These are phyloP conservation scores for Crocinoboletus sp. DNA, from an alignment of 1,284 basidiomycete genomes.

Conservation along the genomic window DNA sequence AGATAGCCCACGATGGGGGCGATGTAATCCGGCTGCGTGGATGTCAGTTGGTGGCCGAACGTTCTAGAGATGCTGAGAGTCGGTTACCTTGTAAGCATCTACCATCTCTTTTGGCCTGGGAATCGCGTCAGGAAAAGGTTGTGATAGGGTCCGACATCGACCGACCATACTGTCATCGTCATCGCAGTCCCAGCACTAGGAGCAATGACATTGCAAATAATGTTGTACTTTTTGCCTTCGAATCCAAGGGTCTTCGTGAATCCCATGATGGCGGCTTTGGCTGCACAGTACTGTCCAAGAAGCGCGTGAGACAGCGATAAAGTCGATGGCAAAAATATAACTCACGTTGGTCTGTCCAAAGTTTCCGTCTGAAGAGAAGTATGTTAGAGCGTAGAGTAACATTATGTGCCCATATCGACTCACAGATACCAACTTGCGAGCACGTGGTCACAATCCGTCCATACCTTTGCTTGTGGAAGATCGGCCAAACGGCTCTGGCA, in stretches of 20 bases:
- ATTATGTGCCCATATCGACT: slow-evolving; percentile 30
- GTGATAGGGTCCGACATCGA: slow-evolving; percentile 19
- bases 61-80: slow-evolving; percentile 1
- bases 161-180: slow-evolving; percentile 78
- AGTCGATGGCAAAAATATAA: not conserved
- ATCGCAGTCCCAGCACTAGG: slow-evolving; percentile 91
- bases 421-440: slow-evolving; percentile 91
- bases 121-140: not conserved
- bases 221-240: slow-evolving; percentile 91
- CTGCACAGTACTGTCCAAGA: slow-evolving; percentile 71
- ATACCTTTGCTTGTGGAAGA: slow-evolving; percentile 97
- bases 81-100: slow-evolving; percentile 78
- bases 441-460: slow-evolving; percentile 94
- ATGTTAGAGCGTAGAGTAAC: slow-evolving; percentile 4
- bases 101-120: slow-evolving; percentile 88
- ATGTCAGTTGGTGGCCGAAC: not conserved
- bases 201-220: slow-evolving; percentile 85
- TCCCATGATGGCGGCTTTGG: slow-evolving; percentile 93
- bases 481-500: slow-evolving; percentile 94
- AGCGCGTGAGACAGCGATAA: not conserved
- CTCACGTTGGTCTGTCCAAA: slow-evolving; percentile 87
- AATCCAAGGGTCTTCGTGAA: slow-evolving; percentile 87
- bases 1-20: slow-evolving; percentile 93
- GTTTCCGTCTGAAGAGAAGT: slow-evolving; percentile 68
- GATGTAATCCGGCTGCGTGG: slow-evolving; percentile 77